Percentiles rank a stretch among this genome's conserved stretches.
Conservation (phyloP, 2,329 filamentous ascomycete genomes). For the Hymenoscyphus albidus region DNA sequence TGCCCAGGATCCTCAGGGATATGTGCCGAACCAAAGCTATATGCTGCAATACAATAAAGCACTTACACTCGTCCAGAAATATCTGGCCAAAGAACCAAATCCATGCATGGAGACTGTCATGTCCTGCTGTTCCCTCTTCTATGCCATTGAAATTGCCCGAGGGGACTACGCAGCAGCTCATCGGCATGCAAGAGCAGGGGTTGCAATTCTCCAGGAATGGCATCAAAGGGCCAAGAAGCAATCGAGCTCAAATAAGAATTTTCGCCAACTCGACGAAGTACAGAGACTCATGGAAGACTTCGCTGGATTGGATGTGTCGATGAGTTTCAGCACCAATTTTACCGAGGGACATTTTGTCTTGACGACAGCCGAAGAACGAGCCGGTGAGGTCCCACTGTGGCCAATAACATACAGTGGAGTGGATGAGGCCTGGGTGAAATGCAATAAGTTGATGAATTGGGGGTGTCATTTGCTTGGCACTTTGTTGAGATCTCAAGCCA, state of each 20-base stretch:
- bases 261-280: not conserved
- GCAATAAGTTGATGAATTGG: slow-evolving; percentile 4
- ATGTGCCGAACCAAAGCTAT: not conserved
- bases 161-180: not conserved
- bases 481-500: not conserved
- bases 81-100: not conserved
- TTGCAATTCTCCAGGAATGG: not conserved
- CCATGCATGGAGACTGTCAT: not conserved
- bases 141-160: not conserved
- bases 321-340: not conserved
- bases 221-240: not conserved
- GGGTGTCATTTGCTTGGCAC: slow-evolving; percentile 2
- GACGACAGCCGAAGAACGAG: not conserved
- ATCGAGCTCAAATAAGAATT: not conserved
- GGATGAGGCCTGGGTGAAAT: not conserved
- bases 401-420: not conserved
- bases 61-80: not conserved
- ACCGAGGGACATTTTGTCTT: not conserved
- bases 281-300: not conserved
- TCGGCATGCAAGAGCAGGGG: slow-evolving; percentile 3
- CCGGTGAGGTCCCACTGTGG: not conserved
- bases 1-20: not conserved
- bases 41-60: slow-evolving; percentile 6
- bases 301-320: slow-evolving; percentile 1
- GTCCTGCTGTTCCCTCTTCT: slow-evolving; percentile 1